These are phyloP conservation scores for Entoloma clypeatum DNA, from an alignment of 1,284 basidiomycete species.

Conservation along the genomic window DNA sequence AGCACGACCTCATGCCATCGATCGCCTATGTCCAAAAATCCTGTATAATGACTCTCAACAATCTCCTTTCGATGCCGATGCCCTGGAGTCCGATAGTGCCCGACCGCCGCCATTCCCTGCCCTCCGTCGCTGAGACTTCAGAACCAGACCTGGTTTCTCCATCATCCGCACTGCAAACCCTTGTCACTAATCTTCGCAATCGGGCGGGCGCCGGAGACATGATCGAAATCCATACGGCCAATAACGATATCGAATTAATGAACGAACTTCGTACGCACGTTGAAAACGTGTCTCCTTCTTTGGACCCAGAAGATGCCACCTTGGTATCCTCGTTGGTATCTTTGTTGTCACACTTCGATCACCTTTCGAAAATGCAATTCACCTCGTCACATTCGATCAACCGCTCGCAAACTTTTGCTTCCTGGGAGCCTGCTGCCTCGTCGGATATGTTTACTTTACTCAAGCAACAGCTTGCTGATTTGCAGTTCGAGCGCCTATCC, in stretches of 20 bases:
- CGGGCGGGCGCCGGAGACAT: slow-evolving; percentile 41
- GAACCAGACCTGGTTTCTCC: slow-evolving; percentile 29
- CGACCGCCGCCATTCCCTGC: slow-evolving; percentile 63
- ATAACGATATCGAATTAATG: slow-evolving; percentile 52
- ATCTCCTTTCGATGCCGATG: slow-evolving; percentile 54
- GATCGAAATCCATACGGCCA: slow-evolving; percentile 39
- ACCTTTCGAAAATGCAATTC: slow-evolving; percentile 44
- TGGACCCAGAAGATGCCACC: slow-evolving; percentile 48
- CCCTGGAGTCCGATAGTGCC: slow-evolving; percentile 59
- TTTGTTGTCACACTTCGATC: slow-evolving; percentile 62
- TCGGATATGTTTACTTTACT: slow-evolving; percentile 56
- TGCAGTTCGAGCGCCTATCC: slow-evolving; percentile 54
- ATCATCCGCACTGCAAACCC: slow-evolving; percentile 55
- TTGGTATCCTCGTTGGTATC: slow-evolving; percentile 64
- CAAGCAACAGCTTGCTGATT: slow-evolving; percentile 62
- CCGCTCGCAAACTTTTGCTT: slow-evolving; percentile 17
- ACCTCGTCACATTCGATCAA: slow-evolving; percentile 17
- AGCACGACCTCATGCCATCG: slow-evolving; percentile 66
- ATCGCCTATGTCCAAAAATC: slow-evolving; percentile 67
- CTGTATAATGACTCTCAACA: slow-evolving; percentile 68
- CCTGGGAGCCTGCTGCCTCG: slow-evolving; percentile 27
- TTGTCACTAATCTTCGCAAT: slow-evolving; percentile 60
- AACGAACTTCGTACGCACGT: slow-evolving; percentile 57
- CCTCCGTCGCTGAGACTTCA: slow-evolving; percentile 36
- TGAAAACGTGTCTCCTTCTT: slow-evolving; percentile 40